A percentile compares a stretch with the other conserved stretches of the same genome.
Evolutionary conservation across 805 yeast genomes (phyloP).

Genomic region (Nakazawaea siamensis): DNA sequence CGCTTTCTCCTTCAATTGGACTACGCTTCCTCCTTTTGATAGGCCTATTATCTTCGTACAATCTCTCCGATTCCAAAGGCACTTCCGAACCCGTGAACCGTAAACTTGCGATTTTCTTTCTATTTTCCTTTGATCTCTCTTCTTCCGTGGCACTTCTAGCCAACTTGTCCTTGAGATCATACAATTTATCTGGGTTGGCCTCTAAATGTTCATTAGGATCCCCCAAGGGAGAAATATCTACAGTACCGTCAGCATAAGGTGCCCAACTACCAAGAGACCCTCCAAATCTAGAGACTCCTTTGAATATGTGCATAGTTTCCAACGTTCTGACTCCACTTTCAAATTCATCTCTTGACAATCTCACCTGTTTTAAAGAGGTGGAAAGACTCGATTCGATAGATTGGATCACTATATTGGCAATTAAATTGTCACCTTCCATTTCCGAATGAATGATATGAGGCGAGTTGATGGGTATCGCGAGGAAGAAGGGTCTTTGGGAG

Average conservation of each 20-base stretch:
- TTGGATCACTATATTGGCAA: constrained; percentile 49
- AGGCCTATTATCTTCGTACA: constrained; percentile 30
- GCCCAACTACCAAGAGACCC: constrained; percentile 65
- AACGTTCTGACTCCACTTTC: constrained; percentile 36
- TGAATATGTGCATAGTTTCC: constrained; percentile 46
- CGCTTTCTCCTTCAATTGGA: constrained; percentile 15
- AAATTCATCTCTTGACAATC: constrained; percentile 23
- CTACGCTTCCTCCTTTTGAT: constrained; percentile 15
- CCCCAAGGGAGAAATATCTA: constrained; percentile 59
- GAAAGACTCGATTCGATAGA: constrained; percentile 49
- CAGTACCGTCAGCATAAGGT: constrained; percentile 58
- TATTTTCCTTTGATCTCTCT: constrained; percentile 14
- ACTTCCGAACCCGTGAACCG: constrained; percentile 52
- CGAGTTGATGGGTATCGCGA: constrained; percentile 61
- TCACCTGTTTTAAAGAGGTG: constrained; percentile 32
- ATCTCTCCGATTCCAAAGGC: constrained; percentile 24
- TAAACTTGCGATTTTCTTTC: constrained; percentile 39
- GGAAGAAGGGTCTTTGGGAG: constrained; percentile 53
- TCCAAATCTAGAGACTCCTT: constrained; percentile 56
- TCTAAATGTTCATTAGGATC: constrained; percentile 32
- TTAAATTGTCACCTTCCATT: constrained; percentile 29
- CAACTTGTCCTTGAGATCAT: constrained; percentile 14
- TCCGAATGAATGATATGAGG: constrained; percentile 55
- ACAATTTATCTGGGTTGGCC: constrained; percentile 15
- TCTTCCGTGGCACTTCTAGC: constrained; percentile 11